Evolutionary conservation across 495 filamentous ascomycete genomes (phyloP), one percentile per base, ranked within the genome.

Genomic region (Penicillium canariense): DNA sequence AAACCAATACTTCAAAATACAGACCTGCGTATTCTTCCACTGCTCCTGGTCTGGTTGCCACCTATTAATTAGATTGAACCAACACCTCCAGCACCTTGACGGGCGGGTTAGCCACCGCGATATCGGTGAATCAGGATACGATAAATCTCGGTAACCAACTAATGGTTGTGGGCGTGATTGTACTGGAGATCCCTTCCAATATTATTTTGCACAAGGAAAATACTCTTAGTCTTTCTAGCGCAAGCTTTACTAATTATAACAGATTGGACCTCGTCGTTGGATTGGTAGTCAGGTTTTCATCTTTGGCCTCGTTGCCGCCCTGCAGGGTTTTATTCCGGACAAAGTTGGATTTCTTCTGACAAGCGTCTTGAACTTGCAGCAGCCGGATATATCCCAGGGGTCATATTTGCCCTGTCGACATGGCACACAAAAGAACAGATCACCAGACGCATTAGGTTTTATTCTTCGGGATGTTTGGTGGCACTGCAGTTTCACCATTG

Each of bases 121-220:
- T 81, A 12, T 69, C 68, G 0, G 70, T 83, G 30, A 62, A 68
- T 31, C 77, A 81, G 46, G 73, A 75, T 46, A 77, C 80, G 38
- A 77, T 82, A 54, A 84, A 84, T 27, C 56, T 80, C 22, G 81
- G 81, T 5, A 77, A 79, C 22, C 76, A 78, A 59, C 58, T 84
- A 9, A 71, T 84, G 43, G 78, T 75, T 11, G 54, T 78, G 14
- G 79, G 81, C 1, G 77, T 83, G 5, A 75, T 82, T 7, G 27
- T 78, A 5, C 60, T 83, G 1, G 81, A 83, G 52, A 78, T 84
- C 4, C 79, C 80, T 0, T 77, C 71, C 28, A 83, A 82, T 62
- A 52, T 82, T 4, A 32, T 81, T 2, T 60, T 71, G 0, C 62
- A 69, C 22, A 52, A 36, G 26, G 64, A 67, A 43, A 15, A 34